Evolutionary conservation across 306 rosid genomes (phyloP), one percentile per base, ranked within the genome.

Genomic region (Quercus agrifolia): DNA sequence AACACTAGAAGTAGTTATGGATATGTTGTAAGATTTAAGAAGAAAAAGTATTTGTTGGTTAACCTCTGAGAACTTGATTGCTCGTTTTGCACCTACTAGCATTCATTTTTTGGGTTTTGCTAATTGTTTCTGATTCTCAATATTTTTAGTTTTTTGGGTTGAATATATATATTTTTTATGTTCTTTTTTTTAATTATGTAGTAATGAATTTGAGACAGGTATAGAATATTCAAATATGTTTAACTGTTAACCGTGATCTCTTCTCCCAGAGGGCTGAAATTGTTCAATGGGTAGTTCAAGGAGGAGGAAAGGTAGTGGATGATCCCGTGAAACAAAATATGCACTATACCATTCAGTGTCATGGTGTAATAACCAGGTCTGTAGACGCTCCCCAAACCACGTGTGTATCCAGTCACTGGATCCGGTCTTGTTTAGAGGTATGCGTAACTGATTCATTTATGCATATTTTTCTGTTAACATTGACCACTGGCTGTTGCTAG

Each of bases 401-500:
- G 1, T 78, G 75, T 46, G 80, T 95, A 80, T 95, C 99, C 75
- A 92, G 96, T 82, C 99, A 95, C 56, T 91, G 99, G 99, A 85
- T 95, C 81, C 91, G 97, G 67, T 91, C 92, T 49, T 92, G 97
- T 85, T 87, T 95, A 79, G 94, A 92, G 94, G 99, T 95, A 84
- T 80, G 83, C 57, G 63, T 82, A 67, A 70, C 54, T 63, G 54
- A 51, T 56, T 64, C 27, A 30, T 64, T 25, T 70, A 79, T 78
- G 66, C 41, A 64, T 73, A 73, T 79, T 84, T 82, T 78, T 41
- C 49, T 17, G 54, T 78, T 74, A 62, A 59, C 38, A 64, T 78
- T 67, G 67, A 68, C 81, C 71, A 83, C 71, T 55, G 64, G 64
- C 51, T 62, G 19, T 74, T 46, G 52, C 51, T 68, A 61, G 69